These are phyloP conservation scores for Podaxis sp. DNA, from an alignment of 768 basidiomycete species.

Conservation along the genomic window DNA sequence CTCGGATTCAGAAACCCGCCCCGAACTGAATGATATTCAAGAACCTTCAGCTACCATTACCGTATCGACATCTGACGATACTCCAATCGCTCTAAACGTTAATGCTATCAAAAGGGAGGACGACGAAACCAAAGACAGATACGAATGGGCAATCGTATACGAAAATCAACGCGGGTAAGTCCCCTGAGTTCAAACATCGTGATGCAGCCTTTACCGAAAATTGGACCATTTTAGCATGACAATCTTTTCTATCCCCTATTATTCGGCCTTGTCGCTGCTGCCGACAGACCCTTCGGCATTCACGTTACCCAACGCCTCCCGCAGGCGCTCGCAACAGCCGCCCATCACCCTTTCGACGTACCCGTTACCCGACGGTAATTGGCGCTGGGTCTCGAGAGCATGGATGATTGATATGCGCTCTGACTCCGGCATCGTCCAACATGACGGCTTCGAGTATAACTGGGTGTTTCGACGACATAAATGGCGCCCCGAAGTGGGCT, in stretches of 20 bases:
- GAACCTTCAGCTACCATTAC: neutral
- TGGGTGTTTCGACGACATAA: conserved; percentile 63
- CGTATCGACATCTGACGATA: conserved; percentile 6
- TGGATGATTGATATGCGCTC: conserved; percentile 92
- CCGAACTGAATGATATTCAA: conserved; percentile 4
- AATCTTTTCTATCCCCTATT: conserved; percentile 67
- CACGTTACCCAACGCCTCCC: conserved; percentile 48
- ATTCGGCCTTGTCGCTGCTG: conserved; percentile 65
- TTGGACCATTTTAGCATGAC: conserved; percentile 38
- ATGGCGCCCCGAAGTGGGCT: conserved; percentile 64
- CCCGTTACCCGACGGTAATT: conserved; percentile 74
- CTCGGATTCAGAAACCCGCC: neutral
- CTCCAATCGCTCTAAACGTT: conserved; percentile 29
- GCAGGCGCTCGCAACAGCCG: conserved; percentile 41
- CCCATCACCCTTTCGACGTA: conserved; percentile 57
- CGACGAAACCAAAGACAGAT: conserved; percentile 42
- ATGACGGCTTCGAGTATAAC: conserved; percentile 86
- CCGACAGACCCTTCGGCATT: conserved; percentile 72
- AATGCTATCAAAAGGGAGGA: conserved; percentile 18
- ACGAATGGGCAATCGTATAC: conserved; percentile 74
- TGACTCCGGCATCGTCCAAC: conserved; percentile 67
- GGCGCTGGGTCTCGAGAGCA: conserved; percentile 74
- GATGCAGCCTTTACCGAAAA: conserved; percentile 1
- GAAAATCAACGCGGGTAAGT: conserved; percentile 82
- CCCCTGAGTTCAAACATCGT: neutral